Base-by-base conservation (phyloP, 768 basidiomycete species). In the Favolaschia claudopus region DNA sequence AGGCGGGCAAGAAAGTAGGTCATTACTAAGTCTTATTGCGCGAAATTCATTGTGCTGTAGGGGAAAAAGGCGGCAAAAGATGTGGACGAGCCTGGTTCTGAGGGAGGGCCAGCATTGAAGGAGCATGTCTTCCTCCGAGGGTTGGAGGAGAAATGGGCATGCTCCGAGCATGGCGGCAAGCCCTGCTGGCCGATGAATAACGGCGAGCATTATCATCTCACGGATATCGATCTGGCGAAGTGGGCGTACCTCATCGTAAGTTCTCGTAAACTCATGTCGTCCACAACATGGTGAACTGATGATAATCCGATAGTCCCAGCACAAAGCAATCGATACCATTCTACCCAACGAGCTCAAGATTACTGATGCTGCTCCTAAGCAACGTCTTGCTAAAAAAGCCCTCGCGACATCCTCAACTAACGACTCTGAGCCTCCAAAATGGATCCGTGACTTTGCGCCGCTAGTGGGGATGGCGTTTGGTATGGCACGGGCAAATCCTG, bases 111-210 rank as follows among this genome's bases (percentile, higher is more conserved):
- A 46, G n/a, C n/a, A n/a, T n/a, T 55, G 13, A 44, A 55, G 20
- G 53, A 45, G 17, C 43, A 52, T 20, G 39, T 40, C 7, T 22
- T 52, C 14, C 33, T 40, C 29, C 20, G 32, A 13, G 10, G 42
- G 39, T 20, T 52, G 19, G 50, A 52, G 34, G 15, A 42, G 14
- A 22, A 20, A 8, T 39, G 42, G 10, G 32, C 54, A 12, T 64
- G 62, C 27, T 28, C 62, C 14, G 53, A 47, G 36, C 53, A 56
- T 43, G 37, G 58, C 33, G n/a, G n/a, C n/a, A 55, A 19, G 42
- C 34, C 63, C 28, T 60, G 63, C 34, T 27, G 29, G 28, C 49
- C 62, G 10, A 28, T 52, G 6, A 24, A 52, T 17, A 42, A 31
- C 22, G 50, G 39, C 2, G 50, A 52, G 5, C 50, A 52, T 24